Evolutionary conservation across 805 yeast species (phyloP), one percentile per base, ranked within the genome.

Genomic region (Starmerella scarabaei): DNA sequence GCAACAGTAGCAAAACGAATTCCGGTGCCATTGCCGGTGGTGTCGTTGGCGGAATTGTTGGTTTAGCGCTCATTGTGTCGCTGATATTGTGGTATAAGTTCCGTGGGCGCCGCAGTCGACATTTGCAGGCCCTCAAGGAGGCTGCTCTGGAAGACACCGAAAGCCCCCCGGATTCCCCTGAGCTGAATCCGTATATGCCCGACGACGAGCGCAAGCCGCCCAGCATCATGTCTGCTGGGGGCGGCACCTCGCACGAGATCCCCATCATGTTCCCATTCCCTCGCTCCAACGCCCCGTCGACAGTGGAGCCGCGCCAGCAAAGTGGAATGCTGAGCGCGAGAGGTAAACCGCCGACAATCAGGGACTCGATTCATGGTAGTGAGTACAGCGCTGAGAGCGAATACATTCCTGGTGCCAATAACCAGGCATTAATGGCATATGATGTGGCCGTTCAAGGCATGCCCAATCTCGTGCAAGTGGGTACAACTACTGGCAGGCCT

Each of bases 21-120:
- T 57, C 66, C 16, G 78, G 83, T 5, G 82, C 76, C 5, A 68
- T 78, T 17, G 80, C 77, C 0, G 88, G 85, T 18, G 86, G 85
- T 20, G 75, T 77, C 1, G 69, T 75, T 2, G 86, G 81, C 16
- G 77, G 80, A 15, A 65, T 72, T 2, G 68, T 63, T 1, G 71
- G 66, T 5, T 53, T 71, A 0, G 60, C 61, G 0, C 49, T 62
- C 1, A 49, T 72, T 1, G 43, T 70, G 4, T 52, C 66, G 1
- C 12, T 41, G 5, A 17, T 38, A 1, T 32, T 48, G 5, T 48
- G 52, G 52, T 46, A 31, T 35, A 47, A 46, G 18, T 43, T 41
- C 35, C 33, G 43, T 1, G 37, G 42, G 27, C 35, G 44, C 4
- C 37, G 52, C 5, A 17, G 21, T 19, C 33, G 39, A 29, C 43